Percentiles rank a stretch among this genome's conserved stretches.
phyloP scores from a whole-genome alignment of 2,329 filamentous ascomycete species.

The Colletotrichum melonis region DNA sequence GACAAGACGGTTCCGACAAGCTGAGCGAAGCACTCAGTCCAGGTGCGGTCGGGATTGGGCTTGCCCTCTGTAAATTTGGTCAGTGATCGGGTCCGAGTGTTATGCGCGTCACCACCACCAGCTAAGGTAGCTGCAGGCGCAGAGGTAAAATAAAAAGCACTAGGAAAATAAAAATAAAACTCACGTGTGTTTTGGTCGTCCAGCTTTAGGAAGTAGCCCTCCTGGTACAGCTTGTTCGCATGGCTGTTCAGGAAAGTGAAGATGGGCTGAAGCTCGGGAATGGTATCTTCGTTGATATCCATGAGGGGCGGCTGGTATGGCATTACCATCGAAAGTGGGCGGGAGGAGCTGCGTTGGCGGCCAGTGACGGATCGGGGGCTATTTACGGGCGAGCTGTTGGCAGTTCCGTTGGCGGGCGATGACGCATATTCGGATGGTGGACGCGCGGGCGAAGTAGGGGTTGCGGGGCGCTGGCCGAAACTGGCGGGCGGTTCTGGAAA shows the following conservation, averaged over 20 bases:
- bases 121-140: not conserved
- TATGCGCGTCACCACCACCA: not conserved
- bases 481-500: constrained; percentile 29
- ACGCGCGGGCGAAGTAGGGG: constrained; percentile 42
- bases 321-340: constrained; percentile 88
- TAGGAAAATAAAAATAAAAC: constrained; percentile 48
- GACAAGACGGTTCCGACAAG: constrained; percentile 95
- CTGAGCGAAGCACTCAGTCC: constrained; percentile 97
- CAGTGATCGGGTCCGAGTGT: constrained; percentile 9
- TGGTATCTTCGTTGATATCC: constrained; percentile 85
- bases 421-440: constrained; percentile 53
- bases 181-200: constrained; percentile 93
- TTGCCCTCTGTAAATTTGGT: constrained; percentile 74
- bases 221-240: constrained; percentile 95
- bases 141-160: not conserved
- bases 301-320: constrained; percentile 87
- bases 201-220: constrained; percentile 96
- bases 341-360: constrained; percentile 64
- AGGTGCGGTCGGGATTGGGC: constrained; percentile 86
- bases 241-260: constrained; percentile 96
- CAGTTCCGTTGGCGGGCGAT: constrained; percentile 53
- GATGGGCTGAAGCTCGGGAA: constrained; percentile 93
- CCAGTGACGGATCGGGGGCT: constrained; percentile 54
- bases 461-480: constrained; percentile 47
- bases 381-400: constrained; percentile 55